Base-by-base conservation (phyloP, 2,329 filamentous ascomycete genomes). In the Alternaria novae-zelandiae region DNA sequence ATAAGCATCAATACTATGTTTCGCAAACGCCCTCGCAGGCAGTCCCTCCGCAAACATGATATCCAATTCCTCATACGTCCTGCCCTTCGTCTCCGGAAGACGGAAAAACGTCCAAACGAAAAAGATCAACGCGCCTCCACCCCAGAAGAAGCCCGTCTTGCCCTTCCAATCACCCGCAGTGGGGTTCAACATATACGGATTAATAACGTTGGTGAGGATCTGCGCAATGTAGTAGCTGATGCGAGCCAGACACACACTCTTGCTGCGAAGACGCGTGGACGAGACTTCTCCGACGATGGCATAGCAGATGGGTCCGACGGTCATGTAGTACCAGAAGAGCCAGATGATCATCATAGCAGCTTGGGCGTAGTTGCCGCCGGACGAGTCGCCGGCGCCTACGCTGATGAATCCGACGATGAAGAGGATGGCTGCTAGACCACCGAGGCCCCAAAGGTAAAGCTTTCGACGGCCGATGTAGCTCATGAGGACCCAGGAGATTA, bases 291-390 rank as follows among this genome's bases (percentile, higher is more conserved):
- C 87, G 4, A 96, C 92, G 9, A 97, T 86, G 0, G 92, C 94
- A 81, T 96, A 97, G 78, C 90, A 92, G 10, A 96, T 92, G 0
- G 93, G 95, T 26, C 93, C 94, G 47, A 97, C 92, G 0, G 91
- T 91, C 36, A 93, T 83, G 77, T 96, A 91, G 80, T 96, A 97
- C 73, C 90, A 87, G 43, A 95, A 82, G 0, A 92, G 64, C 57
- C 66, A 71, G 10, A 66, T 23, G 23, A 75, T 60, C 64, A 74
- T 66, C 61, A 74, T 54, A 8, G 57, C 59, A n/a, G 68, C 74
- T 54, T 70, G 59, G 2, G 61, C 63, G 61, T 70, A 77, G 21
- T 65, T 68, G 10, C 68, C 64, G 69, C 91, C 85, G 1, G 80
- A 71, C 1, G 86, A 82, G 54, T 57, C 36, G 11, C 56, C 53